phyloP scores from a whole-genome alignment of 441 rosid genomes.

The Pelargonium cotyledonis region DNA sequence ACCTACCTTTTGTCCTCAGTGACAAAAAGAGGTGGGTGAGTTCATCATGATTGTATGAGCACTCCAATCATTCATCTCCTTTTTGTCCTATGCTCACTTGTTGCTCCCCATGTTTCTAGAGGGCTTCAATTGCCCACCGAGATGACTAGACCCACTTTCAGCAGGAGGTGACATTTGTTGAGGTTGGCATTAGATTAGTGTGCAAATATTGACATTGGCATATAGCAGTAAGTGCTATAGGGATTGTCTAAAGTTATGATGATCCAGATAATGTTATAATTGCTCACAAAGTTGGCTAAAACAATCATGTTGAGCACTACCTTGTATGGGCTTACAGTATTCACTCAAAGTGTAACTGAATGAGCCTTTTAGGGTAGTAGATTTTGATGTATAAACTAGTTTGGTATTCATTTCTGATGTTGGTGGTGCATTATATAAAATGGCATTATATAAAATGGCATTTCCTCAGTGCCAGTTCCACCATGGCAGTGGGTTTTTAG shows the following conservation, averaged over 20 bases:
- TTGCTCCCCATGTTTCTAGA: not conserved
- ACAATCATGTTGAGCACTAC: not conserved
- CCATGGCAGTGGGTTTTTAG: slow-evolving; percentile 31
- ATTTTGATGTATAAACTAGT: not conserved
- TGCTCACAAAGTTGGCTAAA: not conserved
- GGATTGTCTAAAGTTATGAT: not conserved
- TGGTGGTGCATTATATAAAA: not conserved
- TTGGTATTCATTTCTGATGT: not conserved
- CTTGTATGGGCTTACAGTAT: not conserved
- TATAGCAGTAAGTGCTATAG: not conserved
- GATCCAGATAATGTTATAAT: not conserved
- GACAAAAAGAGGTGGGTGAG: no score
- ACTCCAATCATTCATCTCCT: not conserved
- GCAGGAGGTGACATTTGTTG: not conserved
- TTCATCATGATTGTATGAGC: no score
- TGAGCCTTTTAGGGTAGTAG: not conserved
- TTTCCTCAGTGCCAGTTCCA: slow-evolving; percentile 54
- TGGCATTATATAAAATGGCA: not conserved
- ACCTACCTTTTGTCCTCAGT: no score
- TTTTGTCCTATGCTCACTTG: not conserved
- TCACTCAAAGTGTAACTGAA: not conserved
- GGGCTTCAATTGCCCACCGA: not conserved
- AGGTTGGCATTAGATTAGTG: not conserved
- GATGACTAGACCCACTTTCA: not conserved
- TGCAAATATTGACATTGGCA: not conserved